phyloP scores from a whole-genome alignment of 2,329 filamentous ascomycete genomes.

The Ciborinia camelliae region DNA sequence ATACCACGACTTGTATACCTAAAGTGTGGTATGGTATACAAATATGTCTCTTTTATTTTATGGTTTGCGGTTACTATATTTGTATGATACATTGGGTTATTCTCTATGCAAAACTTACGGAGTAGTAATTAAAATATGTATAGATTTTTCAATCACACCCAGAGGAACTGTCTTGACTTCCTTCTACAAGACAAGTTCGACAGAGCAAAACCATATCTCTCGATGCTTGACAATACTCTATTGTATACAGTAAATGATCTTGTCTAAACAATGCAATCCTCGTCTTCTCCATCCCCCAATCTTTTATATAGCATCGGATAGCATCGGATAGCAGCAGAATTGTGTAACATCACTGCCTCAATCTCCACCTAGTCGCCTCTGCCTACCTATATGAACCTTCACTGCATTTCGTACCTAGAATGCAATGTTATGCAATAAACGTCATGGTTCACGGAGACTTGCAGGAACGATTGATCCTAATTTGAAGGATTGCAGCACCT shows the following conservation, averaged over 20 bases:
- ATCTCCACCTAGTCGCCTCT: background rate
- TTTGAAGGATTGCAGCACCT: background rate
- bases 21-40: conserved; percentile 3
- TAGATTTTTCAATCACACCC: background rate
- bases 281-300: background rate
- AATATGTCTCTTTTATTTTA: background rate
- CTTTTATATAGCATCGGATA: too few relatives aligned
- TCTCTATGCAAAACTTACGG: background rate
- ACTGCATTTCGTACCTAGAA: too few relatives aligned
- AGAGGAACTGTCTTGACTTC: background rate
- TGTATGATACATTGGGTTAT: conserved; percentile 4
- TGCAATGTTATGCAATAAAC: background rate
- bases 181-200: background rate
- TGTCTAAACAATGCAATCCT: background rate
- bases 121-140: background rate
- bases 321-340: background rate
- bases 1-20: conserved; percentile 12
- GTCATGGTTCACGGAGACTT: background rate
- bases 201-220: background rate
- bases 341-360: background rate
- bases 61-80: background rate
- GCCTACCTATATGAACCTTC: background rate
- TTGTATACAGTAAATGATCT: too few relatives aligned
- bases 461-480: background rate
- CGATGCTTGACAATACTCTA: background rate